A percentile compares a stretch with the other conserved stretches of the same genome.
phyloP scores from a whole-genome alignment of 75 land plant genomes.

The Cupressus sempervirens region DNA sequence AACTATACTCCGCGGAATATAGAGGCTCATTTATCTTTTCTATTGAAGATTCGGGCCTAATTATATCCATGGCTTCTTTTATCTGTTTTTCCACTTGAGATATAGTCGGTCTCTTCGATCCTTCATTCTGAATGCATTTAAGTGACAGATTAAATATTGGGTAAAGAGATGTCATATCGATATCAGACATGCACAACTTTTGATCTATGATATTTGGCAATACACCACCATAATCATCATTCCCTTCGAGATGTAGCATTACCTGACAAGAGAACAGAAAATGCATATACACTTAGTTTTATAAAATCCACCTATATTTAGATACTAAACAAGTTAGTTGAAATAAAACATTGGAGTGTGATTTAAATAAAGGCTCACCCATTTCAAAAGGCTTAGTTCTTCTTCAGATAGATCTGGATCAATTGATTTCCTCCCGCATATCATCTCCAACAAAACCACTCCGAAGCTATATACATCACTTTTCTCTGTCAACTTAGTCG shows the following conservation, averaged over 20 bases:
- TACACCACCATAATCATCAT: background rate
- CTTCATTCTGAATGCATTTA: background rate
- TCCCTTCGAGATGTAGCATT: background rate
- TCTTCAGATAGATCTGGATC: background rate
- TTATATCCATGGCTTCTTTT: background rate
- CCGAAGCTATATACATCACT: conserved; percentile 33
- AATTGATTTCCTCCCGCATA: background rate
- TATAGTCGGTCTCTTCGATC: background rate
- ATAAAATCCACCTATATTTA: background rate
- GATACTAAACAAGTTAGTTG: background rate
- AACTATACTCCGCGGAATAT: background rate
- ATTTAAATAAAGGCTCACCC: background rate
- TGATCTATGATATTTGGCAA: background rate
- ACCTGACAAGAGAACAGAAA: background rate
- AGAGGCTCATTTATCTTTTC: background rate
- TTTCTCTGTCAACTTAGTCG: conserved; percentile 14
- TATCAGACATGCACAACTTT: background rate
- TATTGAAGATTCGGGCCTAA: background rate
- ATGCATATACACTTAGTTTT: background rate
- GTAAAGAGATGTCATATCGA: background rate
- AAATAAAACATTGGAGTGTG: background rate
- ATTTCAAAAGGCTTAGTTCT: background rate
- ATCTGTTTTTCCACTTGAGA: background rate
- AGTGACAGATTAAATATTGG: background rate
- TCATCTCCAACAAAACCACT: conserved; percentile 24